Conservation (phyloP, 164 flowering plant genomes). For the Tetracentron sinense region DNA sequence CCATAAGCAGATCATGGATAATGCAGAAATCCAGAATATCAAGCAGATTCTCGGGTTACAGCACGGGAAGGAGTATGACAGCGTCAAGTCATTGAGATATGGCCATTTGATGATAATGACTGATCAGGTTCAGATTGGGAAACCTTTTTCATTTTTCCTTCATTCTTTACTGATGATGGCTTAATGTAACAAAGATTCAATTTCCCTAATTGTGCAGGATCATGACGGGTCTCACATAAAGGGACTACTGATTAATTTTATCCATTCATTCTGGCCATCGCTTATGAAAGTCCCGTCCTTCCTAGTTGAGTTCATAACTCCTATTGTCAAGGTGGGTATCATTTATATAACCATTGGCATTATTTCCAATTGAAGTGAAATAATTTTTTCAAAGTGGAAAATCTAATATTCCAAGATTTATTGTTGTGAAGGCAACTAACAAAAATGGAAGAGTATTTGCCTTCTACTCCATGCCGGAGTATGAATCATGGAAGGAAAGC, state of each 20-base stretch:
- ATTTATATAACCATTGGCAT: too few relatives aligned
- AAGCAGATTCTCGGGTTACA: conserved; percentile 89
- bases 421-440: conserved; percentile 52
- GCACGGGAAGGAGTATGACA: conserved; percentile 63
- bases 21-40: conserved; percentile 70
- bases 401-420: not conserved
- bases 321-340: conserved; percentile 91
- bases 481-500: conserved; percentile 74
- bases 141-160: not conserved
- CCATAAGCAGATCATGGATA: conserved; percentile 65
- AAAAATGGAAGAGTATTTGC: conserved; percentile 46
- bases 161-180: not conserved
- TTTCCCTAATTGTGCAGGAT: conserved; percentile 48
- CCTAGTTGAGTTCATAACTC: conserved; percentile 84
- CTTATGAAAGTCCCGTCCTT: conserved; percentile 78
- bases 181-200: not conserved
- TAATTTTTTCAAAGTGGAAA: too few relatives aligned
- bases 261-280: conserved; percentile 98
- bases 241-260: conserved; percentile 82
- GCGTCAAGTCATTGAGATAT: conserved; percentile 72
- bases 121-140: conserved; percentile 63
- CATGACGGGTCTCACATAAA: conserved; percentile 98
- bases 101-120: conserved; percentile 99
- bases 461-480: conserved; percentile 89
- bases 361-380: too few relatives aligned